Conservation (phyloP, 331 rosid genomes). For the Saraca asoca region DNA sequence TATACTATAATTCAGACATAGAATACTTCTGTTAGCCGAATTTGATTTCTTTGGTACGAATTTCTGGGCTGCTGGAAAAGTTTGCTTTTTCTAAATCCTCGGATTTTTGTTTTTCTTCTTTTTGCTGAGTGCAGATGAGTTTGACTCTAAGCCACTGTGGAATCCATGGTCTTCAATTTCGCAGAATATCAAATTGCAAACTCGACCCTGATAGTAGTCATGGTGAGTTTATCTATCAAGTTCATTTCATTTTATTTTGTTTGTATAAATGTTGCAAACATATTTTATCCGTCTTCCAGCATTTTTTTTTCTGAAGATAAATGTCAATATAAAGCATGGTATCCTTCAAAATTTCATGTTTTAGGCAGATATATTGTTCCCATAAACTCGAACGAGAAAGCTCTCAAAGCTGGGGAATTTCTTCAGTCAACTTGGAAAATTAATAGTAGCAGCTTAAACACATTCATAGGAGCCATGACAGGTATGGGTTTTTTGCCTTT, state of each 20-base stretch:
- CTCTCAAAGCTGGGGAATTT: slow-evolving; percentile 19
- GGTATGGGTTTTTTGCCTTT: slow-evolving; percentile 17
- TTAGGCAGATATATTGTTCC: slow-evolving; percentile 36
- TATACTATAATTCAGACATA: too few species aligned
- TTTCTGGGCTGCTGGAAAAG: too few species aligned
- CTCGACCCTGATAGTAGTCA: not conserved
- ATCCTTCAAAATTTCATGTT: not conserved
- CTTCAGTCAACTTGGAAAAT: slow-evolving; percentile 33
- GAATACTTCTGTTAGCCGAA: too few species aligned
- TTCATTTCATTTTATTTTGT: slow-evolving; percentile 3
- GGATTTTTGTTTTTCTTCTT: too few species aligned
- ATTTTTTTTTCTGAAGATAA: not conserved
- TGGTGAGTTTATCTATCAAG: slow-evolving; percentile 20
- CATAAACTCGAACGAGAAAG: slow-evolving; percentile 17
- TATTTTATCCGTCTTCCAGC: slow-evolving; percentile 9
- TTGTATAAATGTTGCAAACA: not conserved
- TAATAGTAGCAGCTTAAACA: slow-evolving; percentile 14
- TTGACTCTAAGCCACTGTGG: too few species aligned
- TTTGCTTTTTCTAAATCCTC: too few species aligned
- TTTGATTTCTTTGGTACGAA: too few species aligned
- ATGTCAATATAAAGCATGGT: slow-evolving; percentile 6
- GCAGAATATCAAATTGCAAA: slow-evolving; percentile 23
- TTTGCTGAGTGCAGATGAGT: too few species aligned
- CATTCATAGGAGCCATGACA: slow-evolving; percentile 39
- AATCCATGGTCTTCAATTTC: not conserved